These are phyloP conservation scores for Astrothelium macrocarpum DNA, from an alignment of 495 filamentous ascomycete genomes.

Conservation along the genomic window DNA sequence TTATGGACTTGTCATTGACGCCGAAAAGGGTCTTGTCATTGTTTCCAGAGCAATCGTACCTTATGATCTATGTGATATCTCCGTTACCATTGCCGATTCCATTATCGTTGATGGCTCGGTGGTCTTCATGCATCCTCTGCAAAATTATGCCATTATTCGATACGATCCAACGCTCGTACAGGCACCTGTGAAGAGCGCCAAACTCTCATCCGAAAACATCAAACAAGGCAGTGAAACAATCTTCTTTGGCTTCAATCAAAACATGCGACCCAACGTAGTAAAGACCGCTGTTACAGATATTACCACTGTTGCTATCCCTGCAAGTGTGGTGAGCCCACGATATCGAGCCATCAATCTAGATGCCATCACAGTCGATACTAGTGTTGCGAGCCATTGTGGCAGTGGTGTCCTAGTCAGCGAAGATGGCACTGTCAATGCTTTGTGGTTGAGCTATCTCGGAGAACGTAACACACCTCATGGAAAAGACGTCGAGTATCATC, in stretches of 20 bases:
- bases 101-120: conserved; percentile 90
- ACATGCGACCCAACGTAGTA: conserved; percentile 82
- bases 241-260: conserved; percentile 96
- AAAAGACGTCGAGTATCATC: conserved; percentile 94
- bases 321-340: conserved; percentile 80
- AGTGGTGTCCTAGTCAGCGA: conserved; percentile 84
- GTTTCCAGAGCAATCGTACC: conserved; percentile 89
- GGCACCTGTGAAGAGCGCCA: conserved; percentile 84
- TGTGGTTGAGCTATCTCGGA: conserved; percentile 95
- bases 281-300: conserved; percentile 96
- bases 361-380: conserved; percentile 93
- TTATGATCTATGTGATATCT: conserved; percentile 93
- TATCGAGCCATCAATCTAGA: conserved; percentile 96
- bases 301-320: conserved; percentile 91
- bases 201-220: conserved; percentile 67
- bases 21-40: conserved; percentile 86
- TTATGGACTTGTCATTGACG: conserved; percentile 91
- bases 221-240: conserved; percentile 85
- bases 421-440: conserved; percentile 82
- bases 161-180: conserved; percentile 90
- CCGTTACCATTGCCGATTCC: conserved; percentile 88
- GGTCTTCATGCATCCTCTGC: conserved; percentile 93
- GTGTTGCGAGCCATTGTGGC: conserved; percentile 82
- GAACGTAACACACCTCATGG: conserved; percentile 62
- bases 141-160: conserved; percentile 92